Percentiles rank a stretch among this genome's conserved stretches.
Conservation (phyloP, 371 early-diverging fungal species). For the Mucor racemosus region DNA sequence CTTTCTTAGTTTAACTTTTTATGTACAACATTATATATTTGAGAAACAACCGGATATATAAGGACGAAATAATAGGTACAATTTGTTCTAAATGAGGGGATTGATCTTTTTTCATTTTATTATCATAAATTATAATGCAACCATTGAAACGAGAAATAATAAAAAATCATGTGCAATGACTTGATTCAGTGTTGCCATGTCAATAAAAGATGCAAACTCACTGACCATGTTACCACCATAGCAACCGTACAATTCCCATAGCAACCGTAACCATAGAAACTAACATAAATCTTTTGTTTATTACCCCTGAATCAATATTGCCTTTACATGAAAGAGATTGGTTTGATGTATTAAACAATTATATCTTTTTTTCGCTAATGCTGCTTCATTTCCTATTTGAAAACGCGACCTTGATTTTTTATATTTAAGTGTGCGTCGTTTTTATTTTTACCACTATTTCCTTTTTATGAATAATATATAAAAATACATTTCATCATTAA, state of each 20-base stretch:
- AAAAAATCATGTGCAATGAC: neutral
- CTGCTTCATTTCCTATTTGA: neutral
- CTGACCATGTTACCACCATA: neutral
- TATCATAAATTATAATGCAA: neutral
- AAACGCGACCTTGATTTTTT: constrained; percentile 9
- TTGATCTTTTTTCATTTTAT: neutral
- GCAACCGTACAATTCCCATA: neutral
- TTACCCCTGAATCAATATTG: no score
- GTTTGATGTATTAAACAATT: neutral
- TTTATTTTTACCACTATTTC: constrained; percentile 24
- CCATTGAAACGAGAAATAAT: neutral
- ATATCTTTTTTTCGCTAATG: neutral
- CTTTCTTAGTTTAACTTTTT: neutral
- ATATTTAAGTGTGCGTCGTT: neutral
- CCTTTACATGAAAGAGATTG: neutral
- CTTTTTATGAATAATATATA: constrained; percentile 14
- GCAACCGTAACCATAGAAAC: neutral
- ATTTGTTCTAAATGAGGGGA: neutral
- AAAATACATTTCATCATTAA: neutral
- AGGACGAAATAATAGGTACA: neutral
- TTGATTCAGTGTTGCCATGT: neutral
- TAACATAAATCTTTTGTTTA: no score
- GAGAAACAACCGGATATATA: neutral
- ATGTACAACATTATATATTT: constrained; percentile 4
- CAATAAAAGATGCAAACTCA: neutral